A percentile compares a stretch with the other conserved stretches of the same genome.
phyloP scores from a whole-genome alignment of 306 rosid genomes.

The Boehmeria nivea region DNA sequence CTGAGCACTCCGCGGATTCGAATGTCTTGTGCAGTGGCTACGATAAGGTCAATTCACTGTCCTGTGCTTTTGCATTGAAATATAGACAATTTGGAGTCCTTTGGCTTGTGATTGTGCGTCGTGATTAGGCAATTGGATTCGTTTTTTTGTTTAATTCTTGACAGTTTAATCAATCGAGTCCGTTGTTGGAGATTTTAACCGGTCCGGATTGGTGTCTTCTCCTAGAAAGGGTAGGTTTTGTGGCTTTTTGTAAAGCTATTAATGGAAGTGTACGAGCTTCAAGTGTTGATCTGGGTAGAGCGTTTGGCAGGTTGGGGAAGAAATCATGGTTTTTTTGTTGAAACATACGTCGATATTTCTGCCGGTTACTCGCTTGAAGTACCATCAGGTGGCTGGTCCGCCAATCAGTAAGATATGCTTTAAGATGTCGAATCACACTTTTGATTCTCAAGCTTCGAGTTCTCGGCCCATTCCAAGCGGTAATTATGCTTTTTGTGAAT shows the following conservation, averaged over 20 bases:
- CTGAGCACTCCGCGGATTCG: slow-evolving; percentile 11
- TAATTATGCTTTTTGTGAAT: slow-evolving; percentile 23
- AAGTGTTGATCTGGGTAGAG: not conserved
- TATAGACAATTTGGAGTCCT: not conserved
- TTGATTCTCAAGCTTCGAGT: slow-evolving; percentile 24
- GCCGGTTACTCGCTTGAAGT: slow-evolving; percentile 38
- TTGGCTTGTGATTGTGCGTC: not conserved
- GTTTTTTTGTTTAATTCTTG: slow-evolving; percentile 16
- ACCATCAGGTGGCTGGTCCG: slow-evolving; percentile 67
- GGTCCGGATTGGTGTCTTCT: slow-evolving; percentile 60
- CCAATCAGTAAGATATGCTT: slow-evolving; percentile 38
- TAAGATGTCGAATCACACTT: slow-evolving; percentile 18
- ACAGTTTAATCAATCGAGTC: slow-evolving; percentile 46
- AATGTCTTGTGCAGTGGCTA: slow-evolving; percentile 58
- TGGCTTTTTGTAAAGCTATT: not conserved
- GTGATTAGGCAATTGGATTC: not conserved
- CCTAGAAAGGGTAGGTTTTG: slow-evolving; percentile 60
- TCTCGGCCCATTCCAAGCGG: slow-evolving; percentile 29
- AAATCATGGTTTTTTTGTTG: slow-evolving; percentile 46
- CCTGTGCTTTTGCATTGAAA: not conserved
- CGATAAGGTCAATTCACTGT: slow-evolving; percentile 26
- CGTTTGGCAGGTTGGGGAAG: slow-evolving; percentile 57
- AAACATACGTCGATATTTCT: slow-evolving; percentile 53
- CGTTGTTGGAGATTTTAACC: slow-evolving; percentile 46
- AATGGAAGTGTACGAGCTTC: not conserved